Evolutionary conservation across 225 moss, liverwort and hornwort genomes (phyloP), one percentile per base, ranked within the genome.

Genomic region (Takakia lepidozioides): DNA sequence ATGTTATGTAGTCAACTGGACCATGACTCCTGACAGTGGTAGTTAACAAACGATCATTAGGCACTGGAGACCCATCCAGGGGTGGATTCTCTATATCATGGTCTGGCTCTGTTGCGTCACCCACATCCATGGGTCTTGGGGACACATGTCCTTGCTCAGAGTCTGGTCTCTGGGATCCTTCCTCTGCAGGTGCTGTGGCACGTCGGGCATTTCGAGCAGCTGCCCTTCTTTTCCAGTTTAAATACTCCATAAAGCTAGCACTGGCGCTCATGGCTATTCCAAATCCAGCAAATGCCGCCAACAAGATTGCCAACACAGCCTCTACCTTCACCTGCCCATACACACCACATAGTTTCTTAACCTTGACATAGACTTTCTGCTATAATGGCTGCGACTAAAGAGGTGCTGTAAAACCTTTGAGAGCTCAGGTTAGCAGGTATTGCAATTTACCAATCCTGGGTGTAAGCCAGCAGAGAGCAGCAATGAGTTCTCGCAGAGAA

Each of bases 251-350:
- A 10, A 42, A 5, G n/a, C 10, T 8, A n/a, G 41, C 41, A 42
- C 19, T 42, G 41, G 41, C 5, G 5, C 11, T 42, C 41, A 42
- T 16, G n/a, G 41, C 41, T 5, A 42, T n/a, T n/a, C 8, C n/a
- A n/a, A 42, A 42, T 15, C 41, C 41, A n/a, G 41, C 1, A 19
- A 42, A 42, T 19, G 41, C 8, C 8, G 41, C 41, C 25, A 57
- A 59, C 46, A 73, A 42, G 6, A 19, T 19, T 19, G 41, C 41
- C 30, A 57, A 63, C 52, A 73, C 60, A 13, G 60, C 48, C 55
- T 73, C 73, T 48, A 73, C 38, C 46, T 48, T 40, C 8, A 32
- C 32, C 32, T 32, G 32, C 32, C 32, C 32, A 32, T 11, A 32
- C 32, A 32, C 32, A 32, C 8, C 7, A 11, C 32, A 32, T 32